These are phyloP conservation scores for Verbena officinalis DNA, from an alignment of 257 asterid genomes.

Conservation along the genomic window DNA sequence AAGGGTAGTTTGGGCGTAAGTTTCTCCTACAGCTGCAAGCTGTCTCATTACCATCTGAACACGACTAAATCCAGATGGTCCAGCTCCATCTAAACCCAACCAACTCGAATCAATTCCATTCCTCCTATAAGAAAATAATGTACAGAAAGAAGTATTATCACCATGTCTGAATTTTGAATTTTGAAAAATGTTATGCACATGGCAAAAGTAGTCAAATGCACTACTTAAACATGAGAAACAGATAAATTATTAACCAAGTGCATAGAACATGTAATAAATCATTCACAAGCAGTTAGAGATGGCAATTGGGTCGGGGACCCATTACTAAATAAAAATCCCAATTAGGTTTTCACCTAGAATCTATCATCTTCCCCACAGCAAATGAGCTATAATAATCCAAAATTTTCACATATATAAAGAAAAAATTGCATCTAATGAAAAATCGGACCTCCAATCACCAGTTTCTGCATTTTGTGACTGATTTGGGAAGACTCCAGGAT, in stretches of 20 bases:
- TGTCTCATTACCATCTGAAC: conserved; percentile 95
- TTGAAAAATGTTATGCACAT: neutral
- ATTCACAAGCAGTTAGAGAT: neutral
- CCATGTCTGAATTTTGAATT: neutral
- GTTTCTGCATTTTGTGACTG: conserved; percentile 65
- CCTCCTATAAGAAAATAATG: conserved; percentile 37
- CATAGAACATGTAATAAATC: neutral
- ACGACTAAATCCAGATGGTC: conserved; percentile 75
- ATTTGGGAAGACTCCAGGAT: conserved; percentile 59
- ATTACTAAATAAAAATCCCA: too few relatives aligned
- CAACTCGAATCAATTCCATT: conserved; percentile 65
- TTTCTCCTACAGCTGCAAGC: conserved; percentile 90
- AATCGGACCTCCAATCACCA: conserved; percentile 62
- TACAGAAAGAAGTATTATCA: neutral
- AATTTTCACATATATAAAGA: neutral
- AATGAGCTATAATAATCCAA: conserved; percentile 15
- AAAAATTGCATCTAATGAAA: conserved; percentile 9
- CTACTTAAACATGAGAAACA: neutral
- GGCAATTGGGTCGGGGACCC: too few relatives aligned
- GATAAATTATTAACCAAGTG: neutral
- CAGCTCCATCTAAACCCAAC: conserved; percentile 75
- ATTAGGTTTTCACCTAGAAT: too few relatives aligned
- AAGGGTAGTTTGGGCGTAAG: conserved; percentile 71
- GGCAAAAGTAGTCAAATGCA: neutral
- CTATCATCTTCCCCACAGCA: conserved; percentile 1